A percentile compares a stretch with the other conserved stretches of the same genome.
Conservation (phyloP, 1,139 yeast genomes). For the Geotrichum europaeum region DNA sequence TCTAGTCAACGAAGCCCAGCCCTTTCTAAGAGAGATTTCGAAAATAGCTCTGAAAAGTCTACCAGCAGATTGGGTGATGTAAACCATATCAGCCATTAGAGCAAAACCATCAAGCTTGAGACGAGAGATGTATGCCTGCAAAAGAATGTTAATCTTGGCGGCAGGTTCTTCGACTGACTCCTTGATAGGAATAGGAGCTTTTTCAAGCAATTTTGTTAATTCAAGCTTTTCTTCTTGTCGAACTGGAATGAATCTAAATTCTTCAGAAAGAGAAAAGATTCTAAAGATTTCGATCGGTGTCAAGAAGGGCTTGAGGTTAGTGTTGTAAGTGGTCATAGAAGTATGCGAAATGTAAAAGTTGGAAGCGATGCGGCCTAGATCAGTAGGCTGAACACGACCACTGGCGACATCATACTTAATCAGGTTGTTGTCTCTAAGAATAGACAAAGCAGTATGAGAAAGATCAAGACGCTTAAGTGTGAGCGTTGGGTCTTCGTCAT, state of each 20-base stretch:
- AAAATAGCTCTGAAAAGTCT: slow-evolving; percentile 79
- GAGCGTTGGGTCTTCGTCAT: slow-evolving; percentile 47
- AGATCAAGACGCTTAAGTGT: slow-evolving; percentile 56
- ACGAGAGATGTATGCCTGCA: slow-evolving; percentile 80
- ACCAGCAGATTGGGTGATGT: slow-evolving; percentile 89
- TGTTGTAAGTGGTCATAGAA: slow-evolving; percentile 60
- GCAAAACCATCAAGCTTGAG: slow-evolving; percentile 82
- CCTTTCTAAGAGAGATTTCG: slow-evolving; percentile 65
- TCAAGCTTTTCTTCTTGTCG: slow-evolving; percentile 86
- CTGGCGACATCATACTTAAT: slow-evolving; percentile 50
- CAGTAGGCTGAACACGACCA: slow-evolving; percentile 56
- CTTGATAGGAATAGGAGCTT: slow-evolving; percentile 80
- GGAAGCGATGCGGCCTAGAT: slow-evolving; percentile 79
- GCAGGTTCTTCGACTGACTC: slow-evolving; percentile 65
- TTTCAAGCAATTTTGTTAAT: slow-evolving; percentile 58
- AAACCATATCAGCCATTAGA: slow-evolving; percentile 86
- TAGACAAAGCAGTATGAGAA: slow-evolving; percentile 65
- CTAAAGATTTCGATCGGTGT: slow-evolving; percentile 69
- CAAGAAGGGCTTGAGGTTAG: slow-evolving; percentile 56
- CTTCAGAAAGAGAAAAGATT: slow-evolving; percentile 75
- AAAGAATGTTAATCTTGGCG: slow-evolving; percentile 71
- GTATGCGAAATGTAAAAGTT: slow-evolving; percentile 74
- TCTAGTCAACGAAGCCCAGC: slow-evolving; percentile 66
- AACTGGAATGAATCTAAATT: slow-evolving; percentile 76
- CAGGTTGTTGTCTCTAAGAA: slow-evolving; percentile 51